Conservation (phyloP, 495 filamentous ascomycete genomes). For the Hypoxylon intermedium region DNA sequence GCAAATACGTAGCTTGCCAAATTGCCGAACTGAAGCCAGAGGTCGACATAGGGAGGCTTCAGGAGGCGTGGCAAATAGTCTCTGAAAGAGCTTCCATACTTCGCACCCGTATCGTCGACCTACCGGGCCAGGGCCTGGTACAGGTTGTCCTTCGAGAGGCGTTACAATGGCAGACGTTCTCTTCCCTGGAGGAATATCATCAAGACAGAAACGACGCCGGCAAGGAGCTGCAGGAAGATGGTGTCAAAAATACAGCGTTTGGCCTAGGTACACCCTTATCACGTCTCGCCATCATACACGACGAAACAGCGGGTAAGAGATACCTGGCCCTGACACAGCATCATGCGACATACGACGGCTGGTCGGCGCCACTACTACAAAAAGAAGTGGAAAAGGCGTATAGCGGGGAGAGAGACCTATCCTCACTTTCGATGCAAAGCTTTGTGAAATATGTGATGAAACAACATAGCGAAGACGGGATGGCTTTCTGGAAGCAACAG, state of each 20-base stretch:
- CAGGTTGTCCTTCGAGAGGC: too few relatives aligned
- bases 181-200: too few relatives aligned
- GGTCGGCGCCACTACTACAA: constrained; percentile 60
- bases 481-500: constrained; percentile 38
- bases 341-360: constrained; percentile 72
- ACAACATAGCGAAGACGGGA: constrained; percentile 13
- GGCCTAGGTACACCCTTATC: too few relatives aligned
- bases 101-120: constrained; percentile 37
- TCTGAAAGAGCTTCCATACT: constrained; percentile 4
- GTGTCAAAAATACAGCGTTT: too few relatives aligned
- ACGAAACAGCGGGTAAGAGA: too few relatives aligned
- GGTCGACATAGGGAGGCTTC: constrained; percentile 48
- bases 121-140: too few relatives aligned
- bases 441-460: constrained; percentile 37
- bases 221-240: too few relatives aligned
- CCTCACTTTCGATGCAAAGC: constrained; percentile 2
- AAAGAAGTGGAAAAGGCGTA: constrained; percentile 51
- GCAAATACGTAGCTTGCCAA: constrained; percentile 45
- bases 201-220: too few relatives aligned
- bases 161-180: too few relatives aligned
- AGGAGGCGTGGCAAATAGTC: constrained; percentile 49
- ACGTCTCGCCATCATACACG: too few relatives aligned
- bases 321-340: constrained; percentile 65
- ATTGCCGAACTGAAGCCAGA: constrained; percentile 49
- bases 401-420: neutral